Base-by-base conservation (phyloP, 2,329 filamentous ascomycete species). In the Epichloe sibirici region DNA sequence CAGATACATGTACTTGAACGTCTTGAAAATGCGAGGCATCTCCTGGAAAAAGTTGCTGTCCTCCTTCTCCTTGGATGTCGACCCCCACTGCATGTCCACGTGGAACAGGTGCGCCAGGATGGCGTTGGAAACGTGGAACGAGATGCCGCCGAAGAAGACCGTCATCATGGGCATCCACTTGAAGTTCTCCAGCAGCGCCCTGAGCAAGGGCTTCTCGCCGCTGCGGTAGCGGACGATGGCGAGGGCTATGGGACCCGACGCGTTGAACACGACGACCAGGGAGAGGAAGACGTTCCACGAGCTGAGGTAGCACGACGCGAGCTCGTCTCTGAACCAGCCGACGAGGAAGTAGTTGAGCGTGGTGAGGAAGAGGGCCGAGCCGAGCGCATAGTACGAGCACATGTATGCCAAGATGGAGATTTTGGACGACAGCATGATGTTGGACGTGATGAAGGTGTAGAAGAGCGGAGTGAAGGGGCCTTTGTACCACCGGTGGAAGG, bases 341-440 rank as follows among this genome's bases (percentile, higher is more conserved):
- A 86, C 74, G 40, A 86, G 67, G 65, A 88, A 80, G 66, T 88
- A 89, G 66, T 88, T 89, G 53, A 78, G 67, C 1, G 83, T 61
- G 0, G 83, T 85, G 48, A 88, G 71, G n/a, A 82, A 68, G 71
- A 84, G 81, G 3, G 82, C 79, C 0, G 79, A 78, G 3, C 78
- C 85, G 53, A 89, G 79, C 23, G 85, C 85, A 60, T 85, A 86
- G 69, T 87, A 86, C 5, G 83, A 85, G 55, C 80, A 81, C 56
- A 86, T 81, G 64, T 86, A 86, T 2, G 82, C 79, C 60, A 88
- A 68, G 62, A 88, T 85, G 40, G 83, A 86, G 57, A 88, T 67
- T 66, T 88, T 88, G 45, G 81, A 83, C 7, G 80, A 77, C 45
- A 83, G 68, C 17, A 75, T 76, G 58, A 86, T 84, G 60, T 78